Evolutionary conservation across 495 filamentous ascomycete species (phyloP), one percentile per base, ranked within the genome.

Genomic region (Tetracladium marchalianum): DNA sequence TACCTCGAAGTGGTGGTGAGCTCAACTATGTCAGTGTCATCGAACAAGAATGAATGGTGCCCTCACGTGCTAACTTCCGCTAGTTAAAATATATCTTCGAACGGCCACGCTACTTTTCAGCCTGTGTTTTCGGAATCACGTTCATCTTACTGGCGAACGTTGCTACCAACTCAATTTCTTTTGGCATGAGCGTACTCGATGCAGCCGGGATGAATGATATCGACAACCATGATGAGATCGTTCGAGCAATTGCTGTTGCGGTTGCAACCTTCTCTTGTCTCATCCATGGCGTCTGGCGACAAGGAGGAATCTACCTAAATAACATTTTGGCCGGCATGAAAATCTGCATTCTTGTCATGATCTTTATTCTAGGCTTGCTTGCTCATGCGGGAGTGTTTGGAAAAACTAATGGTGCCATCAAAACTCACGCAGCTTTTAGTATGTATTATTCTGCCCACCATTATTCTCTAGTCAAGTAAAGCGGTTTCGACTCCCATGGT

Each of bases 1-100:
- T 40, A 18, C 39, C 40, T 8, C n/a, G 47, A 16, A 49, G 41
- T 38, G 47, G 47, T 15, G 47, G 41, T n/a, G 47, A 13, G 1
- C 16, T 49, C 7, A 43, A 43, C 31, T 49, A 49, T 39, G 47
- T 43, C 4, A 5, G 42, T 11, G 13, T 16, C 16, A 17, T 15
- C 31, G 3, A 13, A 11, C 2, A 24, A 22, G 1, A 5, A 1
- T 2, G 9, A 37, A 2, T 17, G 3, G 3, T 37, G 3, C 16
- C 16, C 35, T 37, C n/a, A 17, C 16, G 16, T n/a, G n/a, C 16
- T 13, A 37, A n/a, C n/a, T n/a, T 13, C 3, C 3, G 16, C n/a
- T 37, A 37, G 35, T 9, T 37, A n/a, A 37, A n/a, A n/a, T 37
- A 37, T 17, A 37, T 37, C n/a, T 13, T 37, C n/a, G 16, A 37